Base-by-base conservation (phyloP, 1,284 basidiomycete species). In the Ustilago esculenta region DNA sequence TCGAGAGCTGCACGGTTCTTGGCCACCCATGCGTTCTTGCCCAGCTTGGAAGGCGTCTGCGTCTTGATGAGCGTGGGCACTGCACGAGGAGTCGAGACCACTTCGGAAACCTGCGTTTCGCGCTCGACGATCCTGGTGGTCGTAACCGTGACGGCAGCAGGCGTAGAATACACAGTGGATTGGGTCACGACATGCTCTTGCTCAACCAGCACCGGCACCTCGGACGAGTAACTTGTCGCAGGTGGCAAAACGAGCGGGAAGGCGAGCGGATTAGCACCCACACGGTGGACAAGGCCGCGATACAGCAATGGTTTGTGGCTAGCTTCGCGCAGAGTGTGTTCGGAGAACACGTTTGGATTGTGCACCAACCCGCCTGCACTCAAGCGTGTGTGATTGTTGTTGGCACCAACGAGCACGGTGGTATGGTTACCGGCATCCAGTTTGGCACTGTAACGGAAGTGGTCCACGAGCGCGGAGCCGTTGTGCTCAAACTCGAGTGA, bases 211-310 rank as follows among this genome's bases (percentile, higher is more conserved):
- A 88, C 88, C 66, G 90, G 90, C 69, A 89, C 88, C 75, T 92
- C 87, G 0, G 87, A 83, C 29, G 83, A 77, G 75, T 85, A 86
- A 1, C 83, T 72, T 0, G 84, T 84, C 18, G 80, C 74, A 0
- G 92, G 89, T 3, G 93, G 92, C 41, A 87, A 85, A 15, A 97
- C 84, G 52, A 98, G 87, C 10, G 92, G 90, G 18, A 95, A 86
- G 12, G 94, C 85, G 30, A 91, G 86, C 1, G 95, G 94, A 79
- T 90, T 94, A 72, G 85, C 86, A 2, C 88, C 88, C n/a, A 91
- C 83, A 1, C 88, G 86, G 77, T 92, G 89, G 0, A 90, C 88
- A 2, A 88, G 84, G 11, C 93, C 91, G 29, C 89, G 48, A 85
- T 91, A 96, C 85, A 92, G 89, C 17, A 86, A 69, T 0, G 84